Conservation (phyloP, 1,139 yeast genomes). For the Yamadazyma mexicana region DNA sequence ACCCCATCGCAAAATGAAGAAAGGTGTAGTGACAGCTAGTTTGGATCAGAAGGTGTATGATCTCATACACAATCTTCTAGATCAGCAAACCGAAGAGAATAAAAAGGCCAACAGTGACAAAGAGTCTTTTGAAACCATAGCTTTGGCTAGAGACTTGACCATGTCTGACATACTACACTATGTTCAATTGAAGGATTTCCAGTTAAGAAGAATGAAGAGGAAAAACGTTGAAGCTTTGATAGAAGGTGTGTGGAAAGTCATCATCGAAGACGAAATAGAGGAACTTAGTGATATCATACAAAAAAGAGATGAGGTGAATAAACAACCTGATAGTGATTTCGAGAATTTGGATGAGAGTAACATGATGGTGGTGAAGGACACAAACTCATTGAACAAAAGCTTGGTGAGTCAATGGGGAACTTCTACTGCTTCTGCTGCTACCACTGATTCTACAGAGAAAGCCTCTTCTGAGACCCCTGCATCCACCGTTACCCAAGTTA, state of each 20-base stretch:
- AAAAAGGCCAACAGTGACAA: slow-evolving; percentile 20
- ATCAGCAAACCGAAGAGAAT: slow-evolving; percentile 50
- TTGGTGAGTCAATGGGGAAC: slow-evolving; percentile 67
- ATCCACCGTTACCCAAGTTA: background rate
- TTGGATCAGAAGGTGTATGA: slow-evolving; percentile 54
- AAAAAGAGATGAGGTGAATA: slow-evolving; percentile 30
- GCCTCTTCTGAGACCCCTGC: slow-evolving; percentile 4
- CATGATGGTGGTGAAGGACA: slow-evolving; percentile 60
- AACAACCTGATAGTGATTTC: slow-evolving; percentile 31
- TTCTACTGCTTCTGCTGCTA: background rate
- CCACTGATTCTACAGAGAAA: slow-evolving; percentile 10
- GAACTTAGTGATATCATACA: slow-evolving; percentile 35
- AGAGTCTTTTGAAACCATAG: slow-evolving; percentile 44
- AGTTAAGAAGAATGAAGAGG: slow-evolving; percentile 67
- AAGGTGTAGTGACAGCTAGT: slow-evolving; percentile 24
- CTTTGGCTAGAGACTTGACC: slow-evolving; percentile 60
- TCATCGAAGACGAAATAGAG: slow-evolving; percentile 43
- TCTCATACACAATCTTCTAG: slow-evolving; percentile 50
- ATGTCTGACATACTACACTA: slow-evolving; percentile 52
- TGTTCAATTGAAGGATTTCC: slow-evolving; percentile 60
- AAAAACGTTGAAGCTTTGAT: slow-evolving; percentile 54
- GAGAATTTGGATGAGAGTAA: slow-evolving; percentile 44
- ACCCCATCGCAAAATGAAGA: slow-evolving; percentile 8
- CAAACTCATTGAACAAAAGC: slow-evolving; percentile 71
- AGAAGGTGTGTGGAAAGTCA: slow-evolving; percentile 50